Evolutionary conservation across 768 basidiomycete genomes (phyloP).

Genomic region (Naematelia encephala): DNA sequence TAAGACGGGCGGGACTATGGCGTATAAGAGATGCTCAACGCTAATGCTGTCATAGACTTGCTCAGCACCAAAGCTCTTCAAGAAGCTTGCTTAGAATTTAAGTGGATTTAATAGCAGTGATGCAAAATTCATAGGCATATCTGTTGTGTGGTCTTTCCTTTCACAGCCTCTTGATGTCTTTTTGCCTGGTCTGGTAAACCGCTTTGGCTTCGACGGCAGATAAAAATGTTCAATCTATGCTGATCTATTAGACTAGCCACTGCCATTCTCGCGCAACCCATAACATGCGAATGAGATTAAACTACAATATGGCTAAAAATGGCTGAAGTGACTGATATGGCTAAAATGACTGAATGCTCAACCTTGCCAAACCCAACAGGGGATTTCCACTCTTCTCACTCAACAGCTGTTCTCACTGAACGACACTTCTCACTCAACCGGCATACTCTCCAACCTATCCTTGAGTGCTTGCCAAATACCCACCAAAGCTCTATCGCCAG

Average conservation of each 20-base stretch:
- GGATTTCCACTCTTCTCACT: background rate
- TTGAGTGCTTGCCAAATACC: conserved; percentile 72
- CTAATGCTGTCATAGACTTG: too few relatives aligned
- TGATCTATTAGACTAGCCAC: too few relatives aligned
- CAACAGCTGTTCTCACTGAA: background rate
- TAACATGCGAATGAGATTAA: too few relatives aligned
- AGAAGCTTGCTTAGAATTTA: conserved; percentile 58
- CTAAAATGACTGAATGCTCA: background rate
- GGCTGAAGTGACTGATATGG: background rate
- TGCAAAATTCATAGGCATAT: background rate
- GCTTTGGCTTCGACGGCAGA: too few relatives aligned
- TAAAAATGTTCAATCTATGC: too few relatives aligned
- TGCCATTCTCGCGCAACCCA: too few relatives aligned
- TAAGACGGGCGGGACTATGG: too few relatives aligned
- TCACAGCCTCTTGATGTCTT: too few relatives aligned
- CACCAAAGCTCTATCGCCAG: conserved; percentile 56
- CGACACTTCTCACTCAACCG: conserved; percentile 62
- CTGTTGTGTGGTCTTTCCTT: too few relatives aligned
- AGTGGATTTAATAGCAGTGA: background rate
- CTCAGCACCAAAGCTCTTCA: conserved; percentile 76
- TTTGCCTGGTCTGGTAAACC: too few relatives aligned
- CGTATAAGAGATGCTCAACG: too few relatives aligned
- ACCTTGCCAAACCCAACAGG: background rate
- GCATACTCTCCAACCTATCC: conserved; percentile 74
- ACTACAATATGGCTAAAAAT: background rate